Evolutionary conservation across 352 stramenopile genomes (phyloP).

Genomic region (Globisporangium heterothallicum): DNA sequence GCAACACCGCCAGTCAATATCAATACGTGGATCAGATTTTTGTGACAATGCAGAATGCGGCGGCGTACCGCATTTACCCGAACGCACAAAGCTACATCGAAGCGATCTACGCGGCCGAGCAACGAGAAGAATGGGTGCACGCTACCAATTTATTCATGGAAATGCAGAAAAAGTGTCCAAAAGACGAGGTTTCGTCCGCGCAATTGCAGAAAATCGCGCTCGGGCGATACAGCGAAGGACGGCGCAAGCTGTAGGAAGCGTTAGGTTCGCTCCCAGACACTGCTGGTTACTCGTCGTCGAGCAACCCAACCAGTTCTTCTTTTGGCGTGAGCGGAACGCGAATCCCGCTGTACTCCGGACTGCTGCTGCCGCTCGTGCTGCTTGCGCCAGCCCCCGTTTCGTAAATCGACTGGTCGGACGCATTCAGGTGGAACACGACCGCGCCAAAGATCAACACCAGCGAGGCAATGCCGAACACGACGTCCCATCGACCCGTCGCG

Average conservation of each 20-base stretch:
- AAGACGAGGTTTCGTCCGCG: conserved; percentile 42
- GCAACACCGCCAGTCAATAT: conserved; percentile 49
- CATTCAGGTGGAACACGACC: conserved; percentile 67
- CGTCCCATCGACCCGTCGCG: conserved; percentile 64
- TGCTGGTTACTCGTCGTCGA: conserved; percentile 33
- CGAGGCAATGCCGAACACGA: conserved; percentile 79
- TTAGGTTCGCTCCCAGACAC: no score
- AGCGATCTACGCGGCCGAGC: conserved; percentile 62
- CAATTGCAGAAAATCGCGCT: conserved; percentile 59
- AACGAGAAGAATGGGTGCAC: conserved; percentile 56
- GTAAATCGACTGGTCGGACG: conserved; percentile 79
- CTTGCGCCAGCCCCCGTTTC: conserved; percentile 12
- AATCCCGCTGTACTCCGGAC: conserved; percentile 23
- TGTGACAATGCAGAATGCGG: conserved; percentile 50
- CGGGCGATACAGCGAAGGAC: conserved; percentile 50
- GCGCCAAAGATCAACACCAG: conserved; percentile 66
- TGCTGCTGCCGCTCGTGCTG: conserved; percentile 25
- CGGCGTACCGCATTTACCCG: conserved; percentile 38
- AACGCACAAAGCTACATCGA: conserved; percentile 66
- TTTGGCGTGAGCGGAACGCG: conserved; percentile 24
- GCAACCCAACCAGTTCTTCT: conserved; percentile 49
- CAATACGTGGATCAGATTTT: conserved; percentile 60
- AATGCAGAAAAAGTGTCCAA: conserved; percentile 54
- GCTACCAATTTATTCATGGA: conserved; percentile 69
- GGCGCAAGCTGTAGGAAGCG: conserved; percentile 5